A percentile compares a stretch with the other conserved stretches of the same genome.
phyloP scores from a whole-genome alignment of 1,284 basidiomycete species.

The Heliocybe sulcata region DNA sequence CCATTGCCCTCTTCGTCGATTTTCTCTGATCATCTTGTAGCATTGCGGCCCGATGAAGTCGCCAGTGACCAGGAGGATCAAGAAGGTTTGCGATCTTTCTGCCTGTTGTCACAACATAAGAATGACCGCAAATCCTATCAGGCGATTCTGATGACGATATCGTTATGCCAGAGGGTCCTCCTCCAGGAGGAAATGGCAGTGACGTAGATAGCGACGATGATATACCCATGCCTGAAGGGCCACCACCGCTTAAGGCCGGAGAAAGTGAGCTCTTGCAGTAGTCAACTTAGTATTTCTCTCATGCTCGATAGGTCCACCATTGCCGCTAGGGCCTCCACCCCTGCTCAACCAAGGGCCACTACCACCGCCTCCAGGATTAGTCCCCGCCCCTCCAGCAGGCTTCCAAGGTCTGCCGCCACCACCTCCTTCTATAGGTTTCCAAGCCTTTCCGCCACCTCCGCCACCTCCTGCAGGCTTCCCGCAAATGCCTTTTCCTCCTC shows the following conservation, averaged over 20 bases:
- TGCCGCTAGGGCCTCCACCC: constrained; percentile 16
- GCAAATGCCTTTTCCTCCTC: constrained; percentile 11
- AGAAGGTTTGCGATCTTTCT: constrained; percentile 26
- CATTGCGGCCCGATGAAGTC: constrained; percentile 53
- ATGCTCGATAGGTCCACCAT: constrained; percentile 9
- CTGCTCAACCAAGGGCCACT: constrained; percentile 16
- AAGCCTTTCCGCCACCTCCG: too few relatives aligned
- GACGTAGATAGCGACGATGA: constrained; percentile 63
- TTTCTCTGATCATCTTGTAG: constrained; percentile 23
- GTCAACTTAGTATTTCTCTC: neutral
- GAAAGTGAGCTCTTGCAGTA: constrained; percentile 6
- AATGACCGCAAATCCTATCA: neutral
- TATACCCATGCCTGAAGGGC: constrained; percentile 82
- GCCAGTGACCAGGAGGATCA: constrained; percentile 41
- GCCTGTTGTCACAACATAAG: neutral
- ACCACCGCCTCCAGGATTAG: constrained; percentile 21
- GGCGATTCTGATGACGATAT: constrained; percentile 46
- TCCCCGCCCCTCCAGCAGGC: constrained; percentile 25
- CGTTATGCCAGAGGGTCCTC: constrained; percentile 68
- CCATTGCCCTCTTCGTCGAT: neutral
- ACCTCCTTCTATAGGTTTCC: constrained; percentile 16
- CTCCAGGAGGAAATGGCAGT: constrained; percentile 44
- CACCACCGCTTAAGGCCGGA: constrained; percentile 42
- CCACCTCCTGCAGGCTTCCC: constrained; percentile 17
- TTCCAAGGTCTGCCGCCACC: constrained; percentile 18